Base-by-base conservation (phyloP, 75 land plant species). In the Gnetum montanum region DNA sequence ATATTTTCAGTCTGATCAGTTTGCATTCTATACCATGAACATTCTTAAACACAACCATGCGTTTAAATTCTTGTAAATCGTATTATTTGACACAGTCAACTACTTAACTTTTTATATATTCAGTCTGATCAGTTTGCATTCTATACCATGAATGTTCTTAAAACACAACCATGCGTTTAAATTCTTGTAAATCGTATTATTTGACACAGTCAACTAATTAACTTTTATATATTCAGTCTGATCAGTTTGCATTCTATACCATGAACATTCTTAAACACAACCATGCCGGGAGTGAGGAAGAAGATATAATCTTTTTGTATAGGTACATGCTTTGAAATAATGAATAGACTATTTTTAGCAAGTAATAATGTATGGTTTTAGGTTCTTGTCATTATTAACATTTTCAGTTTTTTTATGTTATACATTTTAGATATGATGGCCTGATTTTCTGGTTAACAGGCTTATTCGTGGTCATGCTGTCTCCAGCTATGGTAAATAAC, bases 101-200 rank as follows among this genome's bases (percentile, higher is more conserved):
- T 36, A 23, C 8, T 30, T 30, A 16, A 34, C 15, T 23, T 25
- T 38, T 19, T 31, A 28, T 30, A 8, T 8, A 44, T 62, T 6
- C 81, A 94, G 96, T 73, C 81, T 47, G 69, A 67, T 46, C 74
- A 72, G 11, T 68, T 89, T 49, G 67, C 68, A 31, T 94, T 79
- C 54, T 78, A 77, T 67, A 85, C 90, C 20, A 94, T 89, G 98
- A 85, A 88, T 60, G 71, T n/a, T n/a, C n/a, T n/a, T n/a, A n/a
- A n/a, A n/a, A n/a, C n/a, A n/a, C n/a, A 7, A 29, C 8, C 49
- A n/a, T n/a, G n/a, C n/a, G n/a, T n/a, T n/a, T n/a, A n/a, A n/a
- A n/a, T n/a, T n/a, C n/a, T n/a, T n/a, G n/a, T n/a, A n/a, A n/a
- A n/a, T n/a, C n/a, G n/a, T n/a, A 15, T 28, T 37, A 18, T 33